Conservation (phyloP, 305 asterid genomes). For the Solanum chacoense region DNA sequence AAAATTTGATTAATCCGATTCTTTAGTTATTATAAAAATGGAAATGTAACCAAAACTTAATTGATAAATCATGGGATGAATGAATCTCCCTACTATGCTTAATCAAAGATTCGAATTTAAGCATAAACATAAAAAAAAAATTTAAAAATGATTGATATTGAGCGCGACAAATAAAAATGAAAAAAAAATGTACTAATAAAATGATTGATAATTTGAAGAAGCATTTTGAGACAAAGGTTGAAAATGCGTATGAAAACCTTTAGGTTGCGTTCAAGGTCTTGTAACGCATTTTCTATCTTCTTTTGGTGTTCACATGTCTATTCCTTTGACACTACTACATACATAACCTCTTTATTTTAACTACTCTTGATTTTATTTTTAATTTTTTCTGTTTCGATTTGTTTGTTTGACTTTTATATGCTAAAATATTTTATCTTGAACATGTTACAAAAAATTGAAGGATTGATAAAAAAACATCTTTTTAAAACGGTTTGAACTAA, state of each 20-base stretch:
- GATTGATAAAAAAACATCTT: not conserved
- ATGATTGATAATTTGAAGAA: not conserved
- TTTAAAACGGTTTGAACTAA: fast-evolving
- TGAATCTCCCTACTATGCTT: no score
- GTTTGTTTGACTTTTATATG: not conserved
- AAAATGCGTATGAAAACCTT: not conserved
- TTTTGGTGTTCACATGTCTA: not conserved
- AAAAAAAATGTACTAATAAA: not conserved
- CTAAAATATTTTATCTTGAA: not conserved
- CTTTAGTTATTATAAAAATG: not conserved
- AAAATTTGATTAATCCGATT: fast-evolving
- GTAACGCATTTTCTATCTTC: not conserved
- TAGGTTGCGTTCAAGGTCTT: not conserved
- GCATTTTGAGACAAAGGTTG: not conserved
- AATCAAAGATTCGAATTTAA: not conserved
- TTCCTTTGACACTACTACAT: not conserved
- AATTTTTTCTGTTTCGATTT: not conserved
- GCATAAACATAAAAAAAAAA: not conserved
- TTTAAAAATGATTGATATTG: not conserved
- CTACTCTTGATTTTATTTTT: not conserved
- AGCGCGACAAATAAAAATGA: not conserved
- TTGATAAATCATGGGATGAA: not conserved
- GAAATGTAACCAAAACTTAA: not conserved
- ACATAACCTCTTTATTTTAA: not conserved
- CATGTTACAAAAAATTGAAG: not conserved